These are phyloP conservation scores for Monilinia aucupariae DNA, from an alignment of 2,329 filamentous ascomycete species.

Conservation along the genomic window DNA sequence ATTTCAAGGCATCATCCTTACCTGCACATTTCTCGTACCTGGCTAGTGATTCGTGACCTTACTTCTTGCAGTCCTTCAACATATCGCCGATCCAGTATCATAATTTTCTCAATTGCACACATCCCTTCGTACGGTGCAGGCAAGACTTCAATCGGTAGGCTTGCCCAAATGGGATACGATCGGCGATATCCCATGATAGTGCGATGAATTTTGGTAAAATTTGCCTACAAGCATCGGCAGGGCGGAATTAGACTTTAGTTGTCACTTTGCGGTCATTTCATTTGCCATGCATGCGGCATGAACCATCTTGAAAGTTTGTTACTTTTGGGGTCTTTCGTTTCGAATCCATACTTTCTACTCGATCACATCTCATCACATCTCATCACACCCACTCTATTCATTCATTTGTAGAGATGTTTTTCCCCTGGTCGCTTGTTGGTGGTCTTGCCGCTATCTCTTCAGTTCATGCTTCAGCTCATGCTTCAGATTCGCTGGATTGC, in stretches of 20 bases:
- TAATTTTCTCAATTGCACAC: neutral
- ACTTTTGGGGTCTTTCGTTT: neutral
- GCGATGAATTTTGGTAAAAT: no score
- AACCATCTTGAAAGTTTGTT: conserved; percentile 1
- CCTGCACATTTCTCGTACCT: no score
- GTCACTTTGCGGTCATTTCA: neutral
- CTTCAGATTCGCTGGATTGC: conserved; percentile 14
- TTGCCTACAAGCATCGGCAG: neutral
- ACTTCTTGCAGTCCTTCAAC: no score
- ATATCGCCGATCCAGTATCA: neutral
- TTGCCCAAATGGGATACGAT: conserved; percentile 3
- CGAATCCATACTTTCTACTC: neutral
- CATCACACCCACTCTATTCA: neutral
- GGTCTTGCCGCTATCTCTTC: conserved; percentile 12
- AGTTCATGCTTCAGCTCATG: neutral
- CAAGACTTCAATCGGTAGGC: neutral
- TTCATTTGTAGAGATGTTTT: conserved; percentile 13
- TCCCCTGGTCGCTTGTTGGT: conserved; percentile 12
- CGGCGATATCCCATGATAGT: neutral
- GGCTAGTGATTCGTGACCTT: no score
- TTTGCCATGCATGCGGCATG: neutral
- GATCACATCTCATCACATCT: neutral
- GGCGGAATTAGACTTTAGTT: conserved; percentile 4
- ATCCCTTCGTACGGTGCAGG: no score
- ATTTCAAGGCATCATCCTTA: no score